Evolutionary conservation across 768 basidiomycete species (phyloP).

Genomic region (Mycena olivaceomarginata): DNA sequence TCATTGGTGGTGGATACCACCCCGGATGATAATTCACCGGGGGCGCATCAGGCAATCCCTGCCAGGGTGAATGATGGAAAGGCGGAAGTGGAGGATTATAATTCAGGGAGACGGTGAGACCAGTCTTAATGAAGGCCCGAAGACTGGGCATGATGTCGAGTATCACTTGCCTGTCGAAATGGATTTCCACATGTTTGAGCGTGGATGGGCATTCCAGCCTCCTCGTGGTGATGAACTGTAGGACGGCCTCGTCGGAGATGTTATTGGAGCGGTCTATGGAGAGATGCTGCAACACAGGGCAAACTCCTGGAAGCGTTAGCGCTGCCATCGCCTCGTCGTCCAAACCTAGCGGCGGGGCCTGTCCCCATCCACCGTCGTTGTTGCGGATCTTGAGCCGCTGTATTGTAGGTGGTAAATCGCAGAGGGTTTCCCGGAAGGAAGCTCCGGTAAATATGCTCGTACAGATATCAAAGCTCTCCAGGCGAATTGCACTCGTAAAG

Average conservation of each 20-base stretch:
- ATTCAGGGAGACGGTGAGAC: neutral
- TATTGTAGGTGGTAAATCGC: neutral
- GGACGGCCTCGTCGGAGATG: neutral
- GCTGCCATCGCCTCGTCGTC: neutral
- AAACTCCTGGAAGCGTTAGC: neutral
- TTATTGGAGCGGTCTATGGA: neutral
- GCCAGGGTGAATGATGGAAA: slow-evolving; percentile 3
- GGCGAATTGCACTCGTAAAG: neutral
- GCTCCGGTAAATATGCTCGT: neutral
- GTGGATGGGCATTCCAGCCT: neutral
- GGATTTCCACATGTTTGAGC: neutral
- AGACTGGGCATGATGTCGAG: slow-evolving; percentile 8
- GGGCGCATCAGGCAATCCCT: neutral
- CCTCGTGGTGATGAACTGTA: neutral
- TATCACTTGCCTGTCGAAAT: neutral
- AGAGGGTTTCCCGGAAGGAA: neutral
- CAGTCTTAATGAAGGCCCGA: neutral
- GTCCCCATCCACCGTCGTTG: neutral
- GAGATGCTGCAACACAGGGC: neutral
- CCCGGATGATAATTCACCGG: neutral
- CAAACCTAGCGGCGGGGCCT: neutral
- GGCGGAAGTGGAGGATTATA: neutral
- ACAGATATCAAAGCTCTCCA: neutral
- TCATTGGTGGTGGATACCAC: too few species aligned
- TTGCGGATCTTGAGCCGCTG: neutral